Evolutionary conservation across 495 filamentous ascomycete genomes (phyloP), one percentile per base, ranked within the genome.

Genomic region (Jackrogersella minutella): DNA sequence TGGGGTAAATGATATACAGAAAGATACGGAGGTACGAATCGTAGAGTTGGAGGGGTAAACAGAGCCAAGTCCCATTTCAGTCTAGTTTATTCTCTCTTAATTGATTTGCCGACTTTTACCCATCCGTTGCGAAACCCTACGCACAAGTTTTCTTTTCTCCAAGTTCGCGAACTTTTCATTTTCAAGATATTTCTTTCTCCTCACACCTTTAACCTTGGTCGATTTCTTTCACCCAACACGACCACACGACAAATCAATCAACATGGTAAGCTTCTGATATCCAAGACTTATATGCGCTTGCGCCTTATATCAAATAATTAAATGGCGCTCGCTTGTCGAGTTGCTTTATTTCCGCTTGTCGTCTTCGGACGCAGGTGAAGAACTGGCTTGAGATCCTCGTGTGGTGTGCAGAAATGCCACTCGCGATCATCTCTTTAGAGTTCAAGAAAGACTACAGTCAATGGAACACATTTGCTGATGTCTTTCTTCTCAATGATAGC

Each of bases 401-500:
- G 58, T 50, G 69, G 80, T 80, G 79, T 76, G 85, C 80, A 82
- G 86, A 79, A 85, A 89, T 83, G 86, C 82, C 74, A 72, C 79
- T 82, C 80, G 76, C 78, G 79, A 81, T 58, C 50, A 62, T 84
- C 90, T 93, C 90, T 88, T 80, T 97, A 97, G 92, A 96, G 92
- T 93, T 88, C 82, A 91, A 87, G 85, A 86, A 91, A 91, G 90
- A 91, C 86, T 74, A 81, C 84, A 85, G 77, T 85, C 87, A 83
- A 90, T 91, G 90, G 85, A 89, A 84, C 79, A 83, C 82, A 87
- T 87, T 90, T 86, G 88, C 91, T 96, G 90, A 96, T 93, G 83
- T 89, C 87, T 94, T 93, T 89, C 93, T 93, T 90, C 96, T 99
- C 95, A 93, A 99, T 99, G 96, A 97, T 85, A 98, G 96, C 93